phyloP scores from a whole-genome alignment of 2,329 filamentous ascomycete genomes.

The Aureobasidium sp. region DNA sequence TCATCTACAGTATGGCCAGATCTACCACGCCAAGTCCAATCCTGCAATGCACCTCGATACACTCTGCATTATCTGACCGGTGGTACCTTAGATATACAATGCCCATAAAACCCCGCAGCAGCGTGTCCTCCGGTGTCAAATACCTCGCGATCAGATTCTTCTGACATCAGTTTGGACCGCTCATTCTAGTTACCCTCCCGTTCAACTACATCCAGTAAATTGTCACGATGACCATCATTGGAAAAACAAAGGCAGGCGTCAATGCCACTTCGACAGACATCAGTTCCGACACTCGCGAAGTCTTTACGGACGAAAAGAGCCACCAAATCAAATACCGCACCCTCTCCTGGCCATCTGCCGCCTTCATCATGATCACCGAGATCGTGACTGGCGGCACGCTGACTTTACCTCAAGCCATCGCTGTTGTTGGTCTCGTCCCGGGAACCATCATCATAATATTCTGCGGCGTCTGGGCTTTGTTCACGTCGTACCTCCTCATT shows the following conservation, averaged over 20 bases:
- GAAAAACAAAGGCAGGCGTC: not conserved
- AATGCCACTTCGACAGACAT: not conserved
- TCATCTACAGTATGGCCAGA: not conserved
- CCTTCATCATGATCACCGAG: constrained; percentile 50
- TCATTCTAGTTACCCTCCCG: too few relatives aligned
- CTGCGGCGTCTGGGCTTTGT: constrained; percentile 46
- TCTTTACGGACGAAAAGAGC: constrained; percentile 36
- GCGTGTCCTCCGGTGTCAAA: too few relatives aligned
- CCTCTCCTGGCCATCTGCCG: constrained; percentile 46
- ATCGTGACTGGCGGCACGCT: constrained; percentile 51
- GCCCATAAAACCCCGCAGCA: not conserved
- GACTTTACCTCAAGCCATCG: constrained; percentile 45
- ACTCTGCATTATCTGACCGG: not conserved
- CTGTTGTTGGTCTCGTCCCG: constrained; percentile 47
- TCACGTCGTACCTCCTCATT: constrained; percentile 44
- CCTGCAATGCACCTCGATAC: constrained; percentile 1
- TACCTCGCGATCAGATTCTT: too few relatives aligned
- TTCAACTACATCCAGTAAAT: too few relatives aligned
- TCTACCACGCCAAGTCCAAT: constrained; percentile 5
- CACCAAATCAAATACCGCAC: constrained; percentile 49
- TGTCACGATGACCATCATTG: not conserved
- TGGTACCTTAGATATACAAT: not conserved
- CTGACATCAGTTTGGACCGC: too few relatives aligned
- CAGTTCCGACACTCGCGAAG: constrained; percentile 28
- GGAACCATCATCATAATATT: constrained; percentile 47